Evolutionary conservation across 805 yeast genomes (phyloP).

Genomic region (Kregervanrija delftensis): DNA sequence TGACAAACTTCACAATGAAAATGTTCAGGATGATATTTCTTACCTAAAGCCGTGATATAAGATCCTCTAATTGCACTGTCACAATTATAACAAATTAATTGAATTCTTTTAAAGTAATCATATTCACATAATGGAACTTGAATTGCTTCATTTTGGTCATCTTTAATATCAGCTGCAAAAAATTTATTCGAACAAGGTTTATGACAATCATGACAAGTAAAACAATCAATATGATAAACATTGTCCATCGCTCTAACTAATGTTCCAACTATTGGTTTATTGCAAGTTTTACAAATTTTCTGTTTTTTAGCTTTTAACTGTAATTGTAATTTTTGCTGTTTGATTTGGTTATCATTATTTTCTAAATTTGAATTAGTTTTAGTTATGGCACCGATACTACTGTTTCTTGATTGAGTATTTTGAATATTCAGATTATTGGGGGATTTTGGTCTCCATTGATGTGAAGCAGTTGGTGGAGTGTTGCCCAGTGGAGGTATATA

Average conservation of each 20-base stretch:
- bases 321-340: not conserved
- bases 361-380: too few species aligned
- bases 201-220: constrained; percentile 80
- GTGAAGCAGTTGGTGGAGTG: not conserved
- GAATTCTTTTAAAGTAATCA: constrained; percentile 81
- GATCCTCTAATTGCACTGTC: constrained; percentile 83
- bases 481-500: constrained; percentile 7
- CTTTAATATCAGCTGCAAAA: constrained; percentile 62
- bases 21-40: constrained; percentile 90
- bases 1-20: constrained; percentile 87
- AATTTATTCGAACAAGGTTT: constrained; percentile 77
- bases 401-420: too few species aligned
- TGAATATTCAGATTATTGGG: too few species aligned
- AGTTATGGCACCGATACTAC: too few species aligned
- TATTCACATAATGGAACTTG: constrained; percentile 76
- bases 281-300: constrained; percentile 47
- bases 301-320: constrained; percentile 16
- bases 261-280: constrained; percentile 54
- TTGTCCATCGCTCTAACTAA: constrained; percentile 78
- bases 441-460: too few species aligned
- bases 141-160: constrained; percentile 20
- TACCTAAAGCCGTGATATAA: constrained; percentile 87
- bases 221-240: constrained; percentile 83
- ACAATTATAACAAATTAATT: constrained; percentile 82
- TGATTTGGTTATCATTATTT: not conserved